Evolutionary conservation across 2,329 filamentous ascomycete genomes (phyloP), one percentile per base, ranked within the genome.

Genomic region (Coniochaeta sp.): DNA sequence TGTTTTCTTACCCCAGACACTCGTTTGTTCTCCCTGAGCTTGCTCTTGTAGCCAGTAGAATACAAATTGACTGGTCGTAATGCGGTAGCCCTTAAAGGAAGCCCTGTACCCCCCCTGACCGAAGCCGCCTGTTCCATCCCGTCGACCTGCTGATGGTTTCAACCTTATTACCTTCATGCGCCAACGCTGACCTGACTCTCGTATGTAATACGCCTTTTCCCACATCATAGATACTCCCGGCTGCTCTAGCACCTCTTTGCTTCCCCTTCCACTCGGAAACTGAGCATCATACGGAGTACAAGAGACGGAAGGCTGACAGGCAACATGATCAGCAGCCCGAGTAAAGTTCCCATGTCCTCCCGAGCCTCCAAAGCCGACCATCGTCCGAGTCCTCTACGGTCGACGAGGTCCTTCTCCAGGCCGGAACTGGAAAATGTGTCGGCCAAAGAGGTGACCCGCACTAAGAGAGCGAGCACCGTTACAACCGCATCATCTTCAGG

Each of bases 401-500:
- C 64, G 10, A 56, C 60, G 20, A 60, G 59, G 22, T 63, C 66
- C 28, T 63, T 64, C 31, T 55, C 63, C 6, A 56, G 56, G 3
- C 38, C 56, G 22, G 59, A 60, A 4, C 27, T 55, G 6, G 51
- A 47, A 49, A 51, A 42, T n/a, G 49, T 48, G 1, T 55, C 58
- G 9, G 50, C 57, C 14, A 16, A 49, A 13, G 57, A 59, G 10
- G 30, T 52, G 6, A 57, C 57, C 6, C 63, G 63, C 16, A 61
- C 67, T n/a, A 73, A 74, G 63, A 67, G 74, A 59, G 72, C 75
- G 12, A 73, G 71, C 54, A 78, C 75, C 9, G 67, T 74, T 53
- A 70, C 75, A 49, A 72, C 72, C 58, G 66, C 65, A 26, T 55
- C 67, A 8, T 59, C 64, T 26, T 58, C 58, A 20, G 52, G 51